Conservation (phyloP, 2,329 filamentous ascomycete genomes). For the Penicillium sp. region DNA sequence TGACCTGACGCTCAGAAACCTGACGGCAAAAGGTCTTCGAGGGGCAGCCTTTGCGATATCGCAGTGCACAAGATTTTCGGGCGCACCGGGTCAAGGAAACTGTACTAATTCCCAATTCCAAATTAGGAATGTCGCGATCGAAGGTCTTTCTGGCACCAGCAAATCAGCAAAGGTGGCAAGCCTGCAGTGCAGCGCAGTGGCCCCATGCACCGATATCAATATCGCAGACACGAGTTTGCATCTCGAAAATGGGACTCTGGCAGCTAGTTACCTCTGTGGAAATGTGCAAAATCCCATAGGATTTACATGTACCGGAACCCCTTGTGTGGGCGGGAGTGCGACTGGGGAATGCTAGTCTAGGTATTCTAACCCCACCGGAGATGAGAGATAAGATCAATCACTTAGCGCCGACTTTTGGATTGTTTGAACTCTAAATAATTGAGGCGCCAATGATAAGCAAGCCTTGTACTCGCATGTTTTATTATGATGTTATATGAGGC, state of each 20-base stretch:
- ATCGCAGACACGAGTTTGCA: conserved; percentile 21
- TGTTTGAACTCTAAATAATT: neutral
- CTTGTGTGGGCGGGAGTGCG: conserved; percentile 11
- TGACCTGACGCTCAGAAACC: conserved; percentile 41
- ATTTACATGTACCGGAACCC: conserved; percentile 8
- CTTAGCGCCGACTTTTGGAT: neutral
- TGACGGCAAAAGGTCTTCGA: conserved; percentile 30
- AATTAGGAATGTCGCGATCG: conserved; percentile 34
- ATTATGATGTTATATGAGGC: no score
- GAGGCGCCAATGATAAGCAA: no score
- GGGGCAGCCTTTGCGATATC: conserved; percentile 37
- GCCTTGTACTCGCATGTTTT: no score
- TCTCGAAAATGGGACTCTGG: conserved; percentile 20
- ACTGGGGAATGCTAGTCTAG: conserved; percentile 22
- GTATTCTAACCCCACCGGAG: neutral
- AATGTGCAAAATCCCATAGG: conserved; percentile 19
- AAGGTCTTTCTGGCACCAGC: conserved; percentile 20
- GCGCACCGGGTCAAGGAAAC: conserved; percentile 34
- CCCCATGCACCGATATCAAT: conserved; percentile 28
- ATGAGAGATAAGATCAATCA: no score
- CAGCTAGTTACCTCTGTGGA: conserved; percentile 27
- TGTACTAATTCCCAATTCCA: conserved; percentile 46
- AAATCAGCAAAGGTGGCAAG: conserved; percentile 23
- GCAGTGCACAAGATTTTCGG: conserved; percentile 44
- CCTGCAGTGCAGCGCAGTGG: conserved; percentile 34